These are phyloP conservation scores for Seiridium unicorne DNA, from an alignment of 2,329 filamentous ascomycete genomes.

Conservation along the genomic window DNA sequence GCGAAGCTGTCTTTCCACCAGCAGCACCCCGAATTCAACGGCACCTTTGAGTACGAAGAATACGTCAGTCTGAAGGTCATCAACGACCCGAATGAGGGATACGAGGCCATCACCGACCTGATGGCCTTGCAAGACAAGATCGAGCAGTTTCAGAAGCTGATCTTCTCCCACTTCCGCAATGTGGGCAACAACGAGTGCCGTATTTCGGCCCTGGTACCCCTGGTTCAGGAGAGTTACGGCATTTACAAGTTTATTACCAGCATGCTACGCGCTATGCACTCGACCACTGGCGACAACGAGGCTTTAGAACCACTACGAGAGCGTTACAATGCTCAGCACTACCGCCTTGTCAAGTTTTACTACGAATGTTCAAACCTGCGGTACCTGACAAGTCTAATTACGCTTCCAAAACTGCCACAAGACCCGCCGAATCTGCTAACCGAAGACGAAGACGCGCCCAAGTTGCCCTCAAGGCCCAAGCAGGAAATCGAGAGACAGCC, in stretches of 20 bases:
- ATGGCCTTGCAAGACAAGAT: slow-evolving; percentile 98
- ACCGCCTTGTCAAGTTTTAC: slow-evolving; percentile 95
- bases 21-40: slow-evolving; percentile 97
- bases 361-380: slow-evolving; percentile 98
- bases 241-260: slow-evolving; percentile 99
- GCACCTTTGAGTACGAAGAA: slow-evolving; percentile 97
- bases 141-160: slow-evolving; percentile 96
- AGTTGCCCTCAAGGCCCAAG: slow-evolving; percentile 77
- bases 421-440: slow-evolving; percentile 86
- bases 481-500: slow-evolving; percentile 69
- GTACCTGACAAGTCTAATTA: slow-evolving; percentile 94
- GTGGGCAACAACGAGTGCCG: slow-evolving; percentile 94
- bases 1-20: slow-evolving; percentile 96
- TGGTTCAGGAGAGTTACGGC: slow-evolving; percentile 97
- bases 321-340: slow-evolving; percentile 93
- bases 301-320: slow-evolving; percentile 84
- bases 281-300: slow-evolving; percentile 89
- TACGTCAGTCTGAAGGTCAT: slow-evolving; percentile 98
- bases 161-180: slow-evolving; percentile 93
- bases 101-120: slow-evolving; percentile 92
- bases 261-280: slow-evolving; percentile 98
- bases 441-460: slow-evolving; percentile 81
- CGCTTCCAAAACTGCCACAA: slow-evolving; percentile 91
- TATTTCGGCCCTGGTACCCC: slow-evolving; percentile 87
- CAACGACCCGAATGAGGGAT: slow-evolving; percentile 97